Conservation (phyloP, 2,329 filamentous ascomycete genomes). For the Helotiales sp. region DNA sequence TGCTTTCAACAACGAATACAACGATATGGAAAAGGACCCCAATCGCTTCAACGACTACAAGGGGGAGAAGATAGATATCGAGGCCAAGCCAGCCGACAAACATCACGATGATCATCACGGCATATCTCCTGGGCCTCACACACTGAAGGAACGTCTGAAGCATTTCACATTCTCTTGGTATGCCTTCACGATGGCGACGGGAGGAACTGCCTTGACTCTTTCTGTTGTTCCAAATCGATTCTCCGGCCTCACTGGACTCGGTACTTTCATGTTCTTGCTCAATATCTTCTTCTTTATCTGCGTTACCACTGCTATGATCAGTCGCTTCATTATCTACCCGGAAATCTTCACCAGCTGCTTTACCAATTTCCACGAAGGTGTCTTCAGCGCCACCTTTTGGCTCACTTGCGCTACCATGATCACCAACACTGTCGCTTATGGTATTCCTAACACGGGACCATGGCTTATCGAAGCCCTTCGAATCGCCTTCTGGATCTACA, state of each 20-base stretch:
- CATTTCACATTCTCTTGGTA: conserved; percentile 59
- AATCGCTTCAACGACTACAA: conserved; percentile 4
- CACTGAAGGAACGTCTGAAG: conserved; percentile 29
- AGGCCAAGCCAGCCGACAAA: conserved; percentile 6
- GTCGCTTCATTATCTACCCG: conserved; percentile 66
- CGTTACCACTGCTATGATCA: conserved; percentile 58
- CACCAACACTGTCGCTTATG: conserved; percentile 68
- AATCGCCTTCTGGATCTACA: conserved; percentile 73
- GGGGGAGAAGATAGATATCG: conserved; percentile 10
- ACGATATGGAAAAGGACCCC: conserved; percentile 18
- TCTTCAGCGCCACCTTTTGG: conserved; percentile 76
- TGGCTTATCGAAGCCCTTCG: conserved; percentile 64
- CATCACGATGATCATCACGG: conserved; percentile 20
- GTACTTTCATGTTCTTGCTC: conserved; percentile 69
- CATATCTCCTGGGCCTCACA: conserved; percentile 14
- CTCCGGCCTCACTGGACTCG: conserved; percentile 65
- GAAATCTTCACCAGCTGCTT: conserved; percentile 60
- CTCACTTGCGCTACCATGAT: conserved; percentile 71
- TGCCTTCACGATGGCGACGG: conserved; percentile 76
- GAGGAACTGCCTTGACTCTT: conserved; percentile 70
- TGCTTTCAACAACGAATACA: conserved; percentile 1
- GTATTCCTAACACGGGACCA: conserved; percentile 58
- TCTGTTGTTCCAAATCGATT: conserved; percentile 68
- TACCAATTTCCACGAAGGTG: conserved; percentile 68
- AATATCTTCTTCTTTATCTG: conserved; percentile 69